Evolutionary conservation across 2,329 filamentous ascomycete genomes (phyloP), one percentile per base, ranked within the genome.

Genomic region (Scedosporium dehoogii): DNA sequence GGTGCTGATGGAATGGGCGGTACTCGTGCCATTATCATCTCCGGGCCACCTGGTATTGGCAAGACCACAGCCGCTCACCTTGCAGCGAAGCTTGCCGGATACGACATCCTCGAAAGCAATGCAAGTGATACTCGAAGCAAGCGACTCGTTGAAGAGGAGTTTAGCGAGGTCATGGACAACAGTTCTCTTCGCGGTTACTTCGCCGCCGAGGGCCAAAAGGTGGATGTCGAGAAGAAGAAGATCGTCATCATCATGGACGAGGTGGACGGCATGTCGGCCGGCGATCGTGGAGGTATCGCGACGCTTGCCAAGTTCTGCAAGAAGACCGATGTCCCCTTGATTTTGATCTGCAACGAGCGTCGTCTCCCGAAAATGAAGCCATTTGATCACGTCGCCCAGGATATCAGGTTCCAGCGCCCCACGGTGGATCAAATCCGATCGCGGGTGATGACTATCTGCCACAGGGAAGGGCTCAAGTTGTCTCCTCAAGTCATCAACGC

Each of bases 231-330:
- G 16, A 97, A 94, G 79, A 96, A 96, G 79, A 97, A 97, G 68
- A 86, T 97, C 41, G 91, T 97, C 5, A 78, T 99, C 58, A 91
- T 99, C 75, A 97, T 99, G 94, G 94, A 99, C 69, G 94, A 99
- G 75, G 94, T 99, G 4, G 94, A 99, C 70, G 94, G 94, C 60
- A 97, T 99, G 94, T 97, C 93, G 65, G 92, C 91, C 42, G 94
- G 94, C 71, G 94, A 99, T 72, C 88, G 94, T 65, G 94, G 94
- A 67, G 94, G 94, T 73, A 94, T 99, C 58, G 94, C 92, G 59
- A 94, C 94, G 33, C 81, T 99, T 63, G 93, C 94, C 63, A 91
- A 94, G 63, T 89, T 96, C 61, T 97, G 93, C 81, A 96, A 90
- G 77, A 97, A 96, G 80, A 94, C 92, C 0, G 87, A 94, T 68